Evolutionary conservation across 225 moss, liverwort and hornwort genomes (phyloP), one percentile per base, ranked within the genome.

Genomic region (Bryum argenteum): DNA sequence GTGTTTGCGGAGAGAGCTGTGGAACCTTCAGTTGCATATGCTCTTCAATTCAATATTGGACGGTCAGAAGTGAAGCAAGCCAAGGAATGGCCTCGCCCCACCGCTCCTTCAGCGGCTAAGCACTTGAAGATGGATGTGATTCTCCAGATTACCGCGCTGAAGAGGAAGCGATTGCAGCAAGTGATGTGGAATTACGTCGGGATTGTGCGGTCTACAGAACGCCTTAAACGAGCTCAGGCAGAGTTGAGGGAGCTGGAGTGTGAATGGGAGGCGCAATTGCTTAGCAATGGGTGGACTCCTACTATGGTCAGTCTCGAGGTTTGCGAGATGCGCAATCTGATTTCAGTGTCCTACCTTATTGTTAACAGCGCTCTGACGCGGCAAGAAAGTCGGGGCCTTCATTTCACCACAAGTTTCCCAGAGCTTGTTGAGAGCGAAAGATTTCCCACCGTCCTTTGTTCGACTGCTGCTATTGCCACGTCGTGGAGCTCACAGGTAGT

Each of bases 1-100:
- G 98, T 98, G n/a, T 98, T 98, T 77, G 98, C 98, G 10, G 91
- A 98, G 79, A 88, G 98, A 70, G 98, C 98, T 48, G 98, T 94
- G 9, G 98, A 91, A 67, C 94, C 94, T 53, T 94, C 98, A 18
- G 88, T 98, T 72, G 91, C 83, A 5, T 92, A 94, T 59, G 94
- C 91, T 11, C 83, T 86, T 39, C 82, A 81, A 68, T 84, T 82
- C 55, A 87, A 86, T 54, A 77, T 90, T 10, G 91, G 87, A 78
- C 91, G 90, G 61, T 81, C 83, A 26, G 89, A 92, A 80, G 83
- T 92, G 38, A 92, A 92, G 70, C 91, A 94, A 81, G 85, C 92
- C n/a, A 80, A 77, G 44, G 85, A 88, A 54, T 98, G 98, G 94
- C 85, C 89, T 58, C 88, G 94, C 17, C 83, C 89, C 40, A 67